phyloP scores from a whole-genome alignment of 768 basidiomycete genomes.

The Phylloporus sp. region DNA sequence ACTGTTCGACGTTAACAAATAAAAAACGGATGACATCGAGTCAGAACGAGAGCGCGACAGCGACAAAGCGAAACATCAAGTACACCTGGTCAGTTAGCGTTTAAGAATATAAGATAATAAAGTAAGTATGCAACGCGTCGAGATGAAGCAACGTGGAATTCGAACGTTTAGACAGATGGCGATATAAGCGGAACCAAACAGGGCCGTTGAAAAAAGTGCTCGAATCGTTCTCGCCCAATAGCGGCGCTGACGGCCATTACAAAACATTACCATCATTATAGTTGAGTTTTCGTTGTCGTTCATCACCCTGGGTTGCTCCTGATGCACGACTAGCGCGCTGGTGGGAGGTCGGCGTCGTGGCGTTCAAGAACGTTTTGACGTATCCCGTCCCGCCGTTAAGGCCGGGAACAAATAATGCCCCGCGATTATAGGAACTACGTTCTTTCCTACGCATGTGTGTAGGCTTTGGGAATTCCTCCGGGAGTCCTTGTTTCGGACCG shows the following conservation, averaged over 20 bases:
- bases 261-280: conserved; percentile 9
- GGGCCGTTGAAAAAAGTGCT: not conserved
- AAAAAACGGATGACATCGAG: conserved; percentile 5
- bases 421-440: conserved; percentile 75
- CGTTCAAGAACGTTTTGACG: conserved; percentile 28
- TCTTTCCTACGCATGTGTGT: conserved; percentile 81
- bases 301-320: conserved; percentile 15
- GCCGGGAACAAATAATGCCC: conserved; percentile 62
- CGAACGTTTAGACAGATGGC: not conserved
- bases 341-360: conserved; percentile 12
- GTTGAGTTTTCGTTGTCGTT: conserved; percentile 24
- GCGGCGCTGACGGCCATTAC: not conserved
- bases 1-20: conserved; percentile 5
- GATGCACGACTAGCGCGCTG: conserved; percentile 17
- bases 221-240: not conserved
- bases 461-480: conserved; percentile 78
- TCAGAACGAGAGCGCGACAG: conserved; percentile 3
- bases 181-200: conserved; percentile 9
- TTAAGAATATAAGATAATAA: conserved; percentile 32
- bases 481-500: conserved; percentile 68
- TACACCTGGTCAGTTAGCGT: conserved; percentile 24
- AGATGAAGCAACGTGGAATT: conserved; percentile 19
- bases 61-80: conserved; percentile 9
- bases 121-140: conserved; percentile 24
- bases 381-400: conserved; percentile 23